These are phyloP conservation scores for Mycena belliarum DNA, from an alignment of 768 basidiomycete species.

Conservation along the genomic window DNA sequence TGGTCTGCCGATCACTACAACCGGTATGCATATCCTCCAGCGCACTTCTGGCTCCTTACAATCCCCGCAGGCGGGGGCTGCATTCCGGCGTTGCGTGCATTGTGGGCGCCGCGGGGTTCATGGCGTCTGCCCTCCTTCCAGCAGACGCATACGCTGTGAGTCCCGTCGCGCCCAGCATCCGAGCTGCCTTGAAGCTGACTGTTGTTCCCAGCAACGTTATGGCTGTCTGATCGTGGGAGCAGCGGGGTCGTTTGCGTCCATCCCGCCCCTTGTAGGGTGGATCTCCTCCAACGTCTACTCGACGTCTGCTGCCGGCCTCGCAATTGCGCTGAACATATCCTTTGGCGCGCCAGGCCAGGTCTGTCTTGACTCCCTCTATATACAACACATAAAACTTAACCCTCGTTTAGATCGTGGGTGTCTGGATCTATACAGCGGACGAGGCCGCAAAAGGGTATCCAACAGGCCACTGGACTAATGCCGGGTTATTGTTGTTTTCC, in stretches of 20 bases:
- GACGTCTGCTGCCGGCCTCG: slow-evolving; percentile 30
- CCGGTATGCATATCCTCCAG: not conserved
- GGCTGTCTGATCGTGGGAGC: slow-evolving; percentile 33
- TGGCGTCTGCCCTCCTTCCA: slow-evolving; percentile 15
- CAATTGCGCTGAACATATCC: slow-evolving; percentile 30
- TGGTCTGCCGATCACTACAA: slow-evolving; percentile 27
- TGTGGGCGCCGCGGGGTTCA: slow-evolving; percentile 23
- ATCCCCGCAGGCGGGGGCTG: slow-evolving; percentile 15
- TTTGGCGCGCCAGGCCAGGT: slow-evolving; percentile 38
- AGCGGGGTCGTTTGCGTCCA: slow-evolving; percentile 33
- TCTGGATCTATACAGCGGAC: slow-evolving; percentile 24
- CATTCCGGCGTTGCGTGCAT: slow-evolving; percentile 12
- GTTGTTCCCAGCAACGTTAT: slow-evolving; percentile 25
- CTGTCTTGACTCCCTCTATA: too few species aligned
- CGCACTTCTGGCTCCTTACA: too few species aligned
- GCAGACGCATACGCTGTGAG: slow-evolving; percentile 8
- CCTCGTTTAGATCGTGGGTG: slow-evolving; percentile 36
- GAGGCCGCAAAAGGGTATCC: slow-evolving; percentile 31
- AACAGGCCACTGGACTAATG: slow-evolving; percentile 38
- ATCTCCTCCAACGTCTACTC: slow-evolving; percentile 33
- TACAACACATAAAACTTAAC: too few species aligned
- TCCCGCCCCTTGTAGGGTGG: slow-evolving; percentile 37
- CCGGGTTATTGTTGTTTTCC: slow-evolving; percentile 28
- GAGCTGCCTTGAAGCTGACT: not conserved
- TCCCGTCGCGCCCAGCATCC: not conserved